phyloP scores from a whole-genome alignment of 2,329 filamentous ascomycete species.

The Macroventuria anomochaeta region DNA sequence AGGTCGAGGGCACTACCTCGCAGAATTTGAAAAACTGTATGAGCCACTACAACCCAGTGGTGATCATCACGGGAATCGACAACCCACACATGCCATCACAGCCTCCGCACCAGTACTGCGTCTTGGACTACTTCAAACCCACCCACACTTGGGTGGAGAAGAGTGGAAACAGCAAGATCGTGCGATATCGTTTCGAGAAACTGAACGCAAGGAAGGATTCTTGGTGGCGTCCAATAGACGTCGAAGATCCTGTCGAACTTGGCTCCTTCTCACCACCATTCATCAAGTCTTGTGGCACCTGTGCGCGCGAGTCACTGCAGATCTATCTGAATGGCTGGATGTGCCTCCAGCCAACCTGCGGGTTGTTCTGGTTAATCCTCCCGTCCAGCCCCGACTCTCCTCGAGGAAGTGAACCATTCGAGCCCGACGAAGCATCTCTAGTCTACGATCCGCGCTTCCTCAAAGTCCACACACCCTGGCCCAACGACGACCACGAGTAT shows the following conservation, averaged over 20 bases:
- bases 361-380: constrained; percentile 60
- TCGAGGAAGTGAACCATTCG: constrained; percentile 25
- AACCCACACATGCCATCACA: constrained; percentile 58
- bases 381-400: not conserved
- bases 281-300: constrained; percentile 49
- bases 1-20: constrained; percentile 49
- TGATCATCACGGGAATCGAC: constrained; percentile 58
- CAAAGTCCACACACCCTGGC: constrained; percentile 57
- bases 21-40: constrained; percentile 57
- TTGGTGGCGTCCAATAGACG: constrained; percentile 63
- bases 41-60: constrained; percentile 58
- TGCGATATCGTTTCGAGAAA: constrained; percentile 71
- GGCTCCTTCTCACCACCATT: constrained; percentile 37
- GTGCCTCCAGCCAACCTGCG: constrained; percentile 63
- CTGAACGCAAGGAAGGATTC: constrained; percentile 58
- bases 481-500: constrained; percentile 47
- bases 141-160: constrained; percentile 73
- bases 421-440: constrained; percentile 48
- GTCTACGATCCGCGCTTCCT: constrained; percentile 66
- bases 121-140: constrained; percentile 72
- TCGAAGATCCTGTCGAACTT: constrained; percentile 34
- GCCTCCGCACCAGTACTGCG: constrained; percentile 66
- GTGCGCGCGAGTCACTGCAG: constrained; percentile 42
- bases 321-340: constrained; percentile 61
- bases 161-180: constrained; percentile 53